These are phyloP conservation scores for Gaeumannomyces sp. DNA, from an alignment of 2,329 filamentous ascomycete species.

Conservation along the genomic window DNA sequence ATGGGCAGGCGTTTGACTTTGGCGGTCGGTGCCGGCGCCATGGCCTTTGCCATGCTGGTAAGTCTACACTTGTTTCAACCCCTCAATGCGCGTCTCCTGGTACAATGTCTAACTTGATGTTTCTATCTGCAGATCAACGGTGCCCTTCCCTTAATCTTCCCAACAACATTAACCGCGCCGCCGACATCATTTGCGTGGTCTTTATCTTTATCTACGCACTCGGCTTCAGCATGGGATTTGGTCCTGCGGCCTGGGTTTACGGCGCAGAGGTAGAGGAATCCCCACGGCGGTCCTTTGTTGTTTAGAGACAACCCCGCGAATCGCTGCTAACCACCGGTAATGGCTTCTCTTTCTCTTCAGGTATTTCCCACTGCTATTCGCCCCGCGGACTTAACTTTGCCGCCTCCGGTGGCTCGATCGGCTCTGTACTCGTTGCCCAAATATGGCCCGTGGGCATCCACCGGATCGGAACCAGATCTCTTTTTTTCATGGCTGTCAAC, in stretches of 20 bases:
- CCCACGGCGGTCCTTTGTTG: background rate
- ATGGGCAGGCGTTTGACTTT: constrained; percentile 44
- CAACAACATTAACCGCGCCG: constrained; percentile 39
- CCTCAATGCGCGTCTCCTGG: too few species aligned
- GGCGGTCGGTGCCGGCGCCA: constrained; percentile 41
- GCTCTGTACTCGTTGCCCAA: constrained; percentile 47
- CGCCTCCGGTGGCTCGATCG: constrained; percentile 48
- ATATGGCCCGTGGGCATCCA: constrained; percentile 50
- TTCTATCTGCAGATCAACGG: constrained; percentile 41
- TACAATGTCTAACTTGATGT: background rate
- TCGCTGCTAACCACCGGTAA: background rate
- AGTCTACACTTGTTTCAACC: background rate
- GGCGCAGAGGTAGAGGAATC: constrained; percentile 41
- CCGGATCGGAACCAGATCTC: constrained; percentile 42
- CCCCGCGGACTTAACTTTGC: constrained; percentile 49
- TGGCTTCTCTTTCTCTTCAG: constrained; percentile 17
- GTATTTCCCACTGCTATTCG: constrained; percentile 54
- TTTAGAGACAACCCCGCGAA: background rate
- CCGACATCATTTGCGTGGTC: constrained; percentile 45
- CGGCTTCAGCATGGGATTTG: constrained; percentile 52
- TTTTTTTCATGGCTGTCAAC: constrained; percentile 53
- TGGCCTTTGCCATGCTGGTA: constrained; percentile 48
- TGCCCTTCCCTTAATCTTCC: constrained; percentile 43
- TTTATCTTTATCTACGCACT: constrained; percentile 55
- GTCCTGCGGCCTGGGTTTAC: constrained; percentile 53